Evolutionary conservation across 1,139 yeast species (phyloP).

Genomic region (Diutina ranongensis): DNA sequence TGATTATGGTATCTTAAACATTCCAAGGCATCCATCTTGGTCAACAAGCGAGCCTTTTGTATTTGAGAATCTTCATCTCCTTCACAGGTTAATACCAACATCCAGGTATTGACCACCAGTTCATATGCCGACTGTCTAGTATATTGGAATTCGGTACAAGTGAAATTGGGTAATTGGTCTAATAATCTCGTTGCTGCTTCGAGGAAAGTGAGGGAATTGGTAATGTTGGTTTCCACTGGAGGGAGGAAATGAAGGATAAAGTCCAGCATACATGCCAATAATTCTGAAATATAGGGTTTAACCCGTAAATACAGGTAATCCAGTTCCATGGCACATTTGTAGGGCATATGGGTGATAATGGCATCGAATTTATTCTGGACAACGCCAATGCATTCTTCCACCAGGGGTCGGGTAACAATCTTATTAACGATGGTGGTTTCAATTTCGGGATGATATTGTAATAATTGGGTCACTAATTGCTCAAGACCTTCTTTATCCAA

Average conservation of each 20-base stretch:
- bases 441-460: slow-evolving; percentile 53
- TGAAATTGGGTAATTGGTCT: slow-evolving; percentile 62
- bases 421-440: slow-evolving; percentile 33
- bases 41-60: slow-evolving; percentile 20
- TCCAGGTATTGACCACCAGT: slow-evolving; percentile 71
- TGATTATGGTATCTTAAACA: slow-evolving; percentile 52
- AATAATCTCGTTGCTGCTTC: slow-evolving; percentile 56
- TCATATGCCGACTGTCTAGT: slow-evolving; percentile 66
- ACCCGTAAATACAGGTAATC: slow-evolving; percentile 88
- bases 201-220: slow-evolving; percentile 49
- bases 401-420: slow-evolving; percentile 49
- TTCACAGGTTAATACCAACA: slow-evolving; percentile 31
- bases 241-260: slow-evolving; percentile 72
- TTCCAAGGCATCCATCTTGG: slow-evolving; percentile 17
- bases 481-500: slow-evolving; percentile 48
- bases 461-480: slow-evolving; percentile 37
- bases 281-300: slow-evolving; percentile 62
- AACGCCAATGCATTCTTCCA: slow-evolving; percentile 38
- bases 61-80: not conserved
- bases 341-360: slow-evolving; percentile 49
- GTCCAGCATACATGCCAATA: slow-evolving; percentile 68
- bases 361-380: slow-evolving; percentile 35
- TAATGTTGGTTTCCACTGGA: slow-evolving; percentile 44
- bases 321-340: slow-evolving; percentile 57
- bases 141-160: slow-evolving; percentile 61